phyloP scores from a whole-genome alignment of 2,329 filamentous ascomycete genomes.

The Dryadomyces quercus-mongolicae region DNA sequence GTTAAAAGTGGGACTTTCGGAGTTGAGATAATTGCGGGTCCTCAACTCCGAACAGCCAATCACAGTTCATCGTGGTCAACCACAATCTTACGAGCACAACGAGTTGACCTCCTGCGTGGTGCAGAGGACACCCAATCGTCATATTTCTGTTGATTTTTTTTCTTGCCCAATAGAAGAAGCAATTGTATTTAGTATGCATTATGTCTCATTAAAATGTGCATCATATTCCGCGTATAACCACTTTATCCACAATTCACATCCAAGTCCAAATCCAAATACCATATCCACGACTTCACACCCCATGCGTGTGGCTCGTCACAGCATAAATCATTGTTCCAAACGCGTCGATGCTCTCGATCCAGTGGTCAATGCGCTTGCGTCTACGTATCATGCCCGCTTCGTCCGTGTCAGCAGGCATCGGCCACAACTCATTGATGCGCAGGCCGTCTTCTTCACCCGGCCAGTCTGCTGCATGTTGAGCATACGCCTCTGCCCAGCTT shows the following conservation, averaged over 20 bases:
- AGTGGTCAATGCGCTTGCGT: constrained; percentile 27
- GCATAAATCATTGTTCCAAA: constrained; percentile 42
- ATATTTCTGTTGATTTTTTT: too few species aligned
- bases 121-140: too few species aligned
- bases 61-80: too few species aligned
- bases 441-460: constrained; percentile 20
- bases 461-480: constrained; percentile 29
- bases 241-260: too few species aligned
- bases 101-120: too few species aligned
- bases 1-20: constrained; percentile 6
- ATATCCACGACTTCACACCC: constrained; percentile 12
- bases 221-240: too few species aligned
- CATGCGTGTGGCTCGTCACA: constrained; percentile 33
- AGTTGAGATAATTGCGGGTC: neutral
- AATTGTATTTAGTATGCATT: too few species aligned
- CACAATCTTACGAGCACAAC: too few species aligned
- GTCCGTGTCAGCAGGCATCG: constrained; percentile 19
- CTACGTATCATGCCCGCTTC: constrained; percentile 16
- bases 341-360: constrained; percentile 38
- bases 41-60: neutral
- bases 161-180: neutral
- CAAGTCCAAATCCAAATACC: too few species aligned
- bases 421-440: constrained; percentile 39
- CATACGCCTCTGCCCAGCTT: constrained; percentile 32
- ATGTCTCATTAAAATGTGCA: too few species aligned